A percentile compares a stretch with the other conserved stretches of the same genome.
Evolutionary conservation across 2,329 filamentous ascomycete species (phyloP).

Genomic region (Pseudogymnoascus sp.): DNA sequence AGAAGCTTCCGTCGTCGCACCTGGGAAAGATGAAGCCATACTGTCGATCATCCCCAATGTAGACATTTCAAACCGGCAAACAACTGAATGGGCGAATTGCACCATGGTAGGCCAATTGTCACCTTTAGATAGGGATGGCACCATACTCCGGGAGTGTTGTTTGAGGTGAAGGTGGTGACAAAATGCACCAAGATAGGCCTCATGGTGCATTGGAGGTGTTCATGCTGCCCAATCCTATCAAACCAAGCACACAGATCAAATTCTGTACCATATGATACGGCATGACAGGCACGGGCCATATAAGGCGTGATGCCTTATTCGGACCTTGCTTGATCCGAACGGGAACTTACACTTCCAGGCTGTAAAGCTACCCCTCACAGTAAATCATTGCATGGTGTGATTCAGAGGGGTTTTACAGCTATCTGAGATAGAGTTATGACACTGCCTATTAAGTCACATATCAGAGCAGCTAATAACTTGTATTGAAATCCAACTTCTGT

Average conservation of each 20-base stretch:
- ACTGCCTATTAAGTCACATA: not conserved
- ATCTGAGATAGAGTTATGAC: not conserved
- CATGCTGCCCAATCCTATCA: not conserved
- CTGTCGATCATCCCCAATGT: not conserved
- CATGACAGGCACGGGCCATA: not conserved
- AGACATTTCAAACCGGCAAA: not conserved
- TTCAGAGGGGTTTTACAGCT: not conserved
- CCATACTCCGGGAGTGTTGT: not conserved
- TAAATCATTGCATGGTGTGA: not conserved
- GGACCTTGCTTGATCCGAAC: not conserved
- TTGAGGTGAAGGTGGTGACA: not conserved
- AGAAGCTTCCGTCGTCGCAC: not conserved
- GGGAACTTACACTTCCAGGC: not conserved
- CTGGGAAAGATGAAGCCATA: not conserved
- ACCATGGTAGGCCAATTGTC: conserved; percentile 3
- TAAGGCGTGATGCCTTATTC: not conserved
- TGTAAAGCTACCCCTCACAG: not conserved
- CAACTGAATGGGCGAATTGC: not conserved
- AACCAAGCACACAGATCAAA: not conserved
- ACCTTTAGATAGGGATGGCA: not conserved
- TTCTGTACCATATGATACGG: not conserved
- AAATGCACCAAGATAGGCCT: not conserved
- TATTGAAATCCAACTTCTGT: not conserved
- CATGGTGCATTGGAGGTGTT: not conserved
- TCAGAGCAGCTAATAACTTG: not conserved